Conservation (phyloP, 83 land plant genomes). For the Thuja plicata region DNA sequence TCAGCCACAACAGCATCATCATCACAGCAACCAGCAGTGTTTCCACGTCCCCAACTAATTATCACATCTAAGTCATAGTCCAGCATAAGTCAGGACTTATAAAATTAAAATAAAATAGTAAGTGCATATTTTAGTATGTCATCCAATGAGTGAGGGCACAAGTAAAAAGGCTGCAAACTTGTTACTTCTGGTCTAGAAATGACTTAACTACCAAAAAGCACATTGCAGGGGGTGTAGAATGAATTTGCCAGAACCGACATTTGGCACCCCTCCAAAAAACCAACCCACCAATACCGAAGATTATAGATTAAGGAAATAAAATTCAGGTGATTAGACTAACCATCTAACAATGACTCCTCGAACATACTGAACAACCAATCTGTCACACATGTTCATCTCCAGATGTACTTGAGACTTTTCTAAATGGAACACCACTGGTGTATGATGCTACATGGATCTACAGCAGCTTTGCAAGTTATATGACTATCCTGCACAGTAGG, state of each 20-base stretch:
- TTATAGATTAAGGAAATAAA: background rate
- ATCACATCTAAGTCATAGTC: conserved; percentile 5
- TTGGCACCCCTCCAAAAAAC: background rate
- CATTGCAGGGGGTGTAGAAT: background rate
- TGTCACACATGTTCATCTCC: background rate
- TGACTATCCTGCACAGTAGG: background rate
- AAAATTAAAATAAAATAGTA: background rate
- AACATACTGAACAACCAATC: conserved; percentile 4
- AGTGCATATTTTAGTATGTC: background rate
- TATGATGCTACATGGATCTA: conserved; percentile 12
- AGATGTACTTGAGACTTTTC: background rate
- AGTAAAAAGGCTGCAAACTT: background rate
- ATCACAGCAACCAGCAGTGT: conserved; percentile 12
- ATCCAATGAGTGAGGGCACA: background rate
- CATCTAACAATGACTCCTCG: background rate
- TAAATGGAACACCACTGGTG: background rate
- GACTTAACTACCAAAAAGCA: background rate
- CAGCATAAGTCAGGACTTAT: background rate
- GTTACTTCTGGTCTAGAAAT: background rate
- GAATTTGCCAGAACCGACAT: background rate
- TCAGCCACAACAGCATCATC: conserved; percentile 10
- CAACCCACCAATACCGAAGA: conserved; percentile 1
- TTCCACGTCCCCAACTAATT: conserved; percentile 1
- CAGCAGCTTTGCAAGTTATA: background rate
- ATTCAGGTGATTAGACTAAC: conserved; percentile 8